Base-by-base conservation (phyloP, 148 eudicot genomes). In the Vaccinium darrowii region DNA sequence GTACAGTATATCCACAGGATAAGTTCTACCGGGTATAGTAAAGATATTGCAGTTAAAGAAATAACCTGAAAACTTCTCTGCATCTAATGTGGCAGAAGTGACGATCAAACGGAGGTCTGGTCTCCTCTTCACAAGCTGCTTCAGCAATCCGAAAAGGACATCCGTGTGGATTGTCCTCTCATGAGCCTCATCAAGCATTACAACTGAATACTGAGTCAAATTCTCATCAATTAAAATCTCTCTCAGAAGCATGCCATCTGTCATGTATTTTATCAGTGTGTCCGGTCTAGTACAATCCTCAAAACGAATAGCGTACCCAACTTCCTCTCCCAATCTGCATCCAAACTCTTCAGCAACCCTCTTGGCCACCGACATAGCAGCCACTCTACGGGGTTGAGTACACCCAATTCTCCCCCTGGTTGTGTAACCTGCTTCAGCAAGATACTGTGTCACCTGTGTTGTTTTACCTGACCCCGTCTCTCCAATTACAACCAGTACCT, bases 141-240 rank as follows among this genome's bases (percentile, higher is more conserved):
- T 95, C 14, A 97, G 82, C 5, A 97, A 80, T 47, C 98, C 99
- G 83, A 97, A 95, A 12, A 97, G 94, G 51, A 97, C 96, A 90
- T 97, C 98, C 21, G 99, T 97, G 90, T 94, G 89, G 75, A 95
- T 93, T 33, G 98, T 95, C 86, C 99, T 93, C 88, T 97, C 99
- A 75, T 97, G 99, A 49, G 99, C 99, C 91, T 97, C 99, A 89
- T 97, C 99, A 78, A 97, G 98, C 98, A 97, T 95, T 51, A 97
- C 83, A 52, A 97, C 95, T 9, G 99, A 95, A 82, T 95, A 97
- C 77, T 94, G 96, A 19, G 94, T 87, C 9, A 97, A 89, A 86
- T 93, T 87, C 72, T 93, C 98, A 78, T 95, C 99, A 60, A 90
- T 88, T 87, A 95, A 87, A 84, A 93, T 92, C 86, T 95, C 98